phyloP scores from a whole-genome alignment of 2,329 filamentous ascomycete species.

The Cercospora nicotianae region DNA sequence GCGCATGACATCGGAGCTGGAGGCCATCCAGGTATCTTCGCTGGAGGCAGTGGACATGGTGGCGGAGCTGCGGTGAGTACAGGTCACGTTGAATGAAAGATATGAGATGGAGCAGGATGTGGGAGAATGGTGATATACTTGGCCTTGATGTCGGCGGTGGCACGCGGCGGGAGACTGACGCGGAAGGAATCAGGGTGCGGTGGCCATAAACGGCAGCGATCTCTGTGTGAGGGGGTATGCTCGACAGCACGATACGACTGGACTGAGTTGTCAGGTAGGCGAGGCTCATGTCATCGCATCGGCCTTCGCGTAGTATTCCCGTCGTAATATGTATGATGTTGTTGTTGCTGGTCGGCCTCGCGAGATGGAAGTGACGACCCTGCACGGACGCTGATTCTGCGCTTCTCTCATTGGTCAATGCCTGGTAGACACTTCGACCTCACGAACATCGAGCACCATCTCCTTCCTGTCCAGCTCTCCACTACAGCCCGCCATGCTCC shows the following conservation, averaged over 20 bases:
- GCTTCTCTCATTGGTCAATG: conserved; percentile 1
- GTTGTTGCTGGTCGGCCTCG: not conserved
- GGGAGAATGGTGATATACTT: not conserved
- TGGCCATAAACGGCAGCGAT: not conserved
- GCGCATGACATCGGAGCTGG: conserved; percentile 11
- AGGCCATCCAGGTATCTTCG: conserved; percentile 7
- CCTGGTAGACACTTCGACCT: not conserved
- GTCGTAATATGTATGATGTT: not conserved
- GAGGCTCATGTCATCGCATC: not conserved
- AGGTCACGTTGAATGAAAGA: not conserved
- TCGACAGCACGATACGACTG: not conserved
- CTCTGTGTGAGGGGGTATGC: not conserved
- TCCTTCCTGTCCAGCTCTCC: not conserved
- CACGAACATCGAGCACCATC: not conserved
- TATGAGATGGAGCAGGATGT: not conserved
- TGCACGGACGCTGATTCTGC: not conserved
- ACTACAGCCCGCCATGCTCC: conserved; percentile 27
- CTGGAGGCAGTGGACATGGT: not conserved
- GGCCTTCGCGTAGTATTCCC: not conserved
- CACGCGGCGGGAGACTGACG: not conserved
- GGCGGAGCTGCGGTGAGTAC: not conserved
- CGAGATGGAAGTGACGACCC: not conserved
- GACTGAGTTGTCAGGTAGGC: not conserved
- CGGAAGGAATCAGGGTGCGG: not conserved
- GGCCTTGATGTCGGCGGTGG: not conserved